Conservation (phyloP, 1,284 basidiomycete species). For the Paramarasmius palmivorus region DNA sequence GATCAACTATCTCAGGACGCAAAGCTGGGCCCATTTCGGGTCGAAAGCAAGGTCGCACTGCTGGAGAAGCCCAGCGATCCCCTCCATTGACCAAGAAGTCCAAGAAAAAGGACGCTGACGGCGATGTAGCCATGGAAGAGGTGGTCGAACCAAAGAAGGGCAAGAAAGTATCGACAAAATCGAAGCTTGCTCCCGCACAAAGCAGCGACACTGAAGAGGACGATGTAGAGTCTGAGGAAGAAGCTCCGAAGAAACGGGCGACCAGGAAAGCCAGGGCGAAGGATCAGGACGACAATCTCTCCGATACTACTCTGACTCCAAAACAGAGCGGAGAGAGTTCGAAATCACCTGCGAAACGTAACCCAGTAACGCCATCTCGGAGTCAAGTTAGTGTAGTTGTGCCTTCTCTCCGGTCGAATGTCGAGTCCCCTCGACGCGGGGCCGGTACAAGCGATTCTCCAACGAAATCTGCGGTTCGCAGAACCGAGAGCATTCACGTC, state of each 20-base stretch:
- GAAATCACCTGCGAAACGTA: constrained; percentile 1
- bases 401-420: background rate
- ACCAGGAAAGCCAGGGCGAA: constrained; percentile 11
- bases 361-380: background rate
- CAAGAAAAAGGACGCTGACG: background rate
- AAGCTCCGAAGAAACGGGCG: constrained; percentile 3
- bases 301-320: constrained; percentile 6
- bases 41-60: too few species aligned
- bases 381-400: constrained; percentile 2
- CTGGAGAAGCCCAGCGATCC: background rate
- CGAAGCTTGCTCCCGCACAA: background rate
- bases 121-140: background rate
- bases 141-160: background rate
- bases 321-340: constrained; percentile 12
- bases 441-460: background rate
- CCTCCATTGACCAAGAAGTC: background rate
- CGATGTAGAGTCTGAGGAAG: constrained; percentile 8
- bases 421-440: background rate
- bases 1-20: too few species aligned
- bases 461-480: background rate
- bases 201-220: background rate
- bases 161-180: background rate
- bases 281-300: constrained; percentile 7
- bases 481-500: constrained; percentile 11
- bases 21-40: too few species aligned